Conservation (phyloP, 1,284 basidiomycete species). For the Ustilago trichophora region DNA sequence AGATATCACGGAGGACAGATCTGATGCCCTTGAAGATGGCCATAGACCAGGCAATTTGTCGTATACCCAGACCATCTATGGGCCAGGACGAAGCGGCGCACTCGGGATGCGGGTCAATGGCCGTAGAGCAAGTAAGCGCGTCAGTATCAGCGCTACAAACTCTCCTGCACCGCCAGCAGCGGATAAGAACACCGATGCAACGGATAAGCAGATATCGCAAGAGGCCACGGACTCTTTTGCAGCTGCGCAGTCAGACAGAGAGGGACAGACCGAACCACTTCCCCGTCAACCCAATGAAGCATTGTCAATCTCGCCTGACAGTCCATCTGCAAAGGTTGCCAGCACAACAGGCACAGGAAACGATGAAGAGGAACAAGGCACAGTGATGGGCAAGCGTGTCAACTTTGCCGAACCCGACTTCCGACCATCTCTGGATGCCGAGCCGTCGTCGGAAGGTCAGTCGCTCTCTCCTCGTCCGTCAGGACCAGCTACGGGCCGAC, state of each 20-base stretch:
- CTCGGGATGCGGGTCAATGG: constrained; percentile 57
- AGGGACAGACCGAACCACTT: no score
- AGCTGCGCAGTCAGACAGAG: no score
- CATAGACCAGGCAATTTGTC: constrained; percentile 18
- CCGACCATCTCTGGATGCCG: constrained; percentile 7
- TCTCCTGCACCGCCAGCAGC: constrained; percentile 4
- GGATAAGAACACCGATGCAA: not conserved
- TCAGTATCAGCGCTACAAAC: constrained; percentile 27
- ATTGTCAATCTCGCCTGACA: constrained; percentile 1
- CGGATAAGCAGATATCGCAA: not conserved
- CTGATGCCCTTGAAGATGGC: not conserved
- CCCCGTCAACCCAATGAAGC: not conserved
- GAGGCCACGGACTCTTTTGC: not conserved
- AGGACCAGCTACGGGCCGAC: not conserved
- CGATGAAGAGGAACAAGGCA: not conserved
- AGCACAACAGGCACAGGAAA: not conserved
- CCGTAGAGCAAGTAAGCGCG: constrained; percentile 38
- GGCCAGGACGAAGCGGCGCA: constrained; percentile 48
- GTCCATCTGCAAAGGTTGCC: not conserved
- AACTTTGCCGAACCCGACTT: constrained; percentile 18
- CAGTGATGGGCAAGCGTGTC: constrained; percentile 28
- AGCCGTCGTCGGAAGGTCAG: constrained; percentile 14
- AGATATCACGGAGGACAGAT: not conserved
- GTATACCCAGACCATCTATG: constrained; percentile 59
- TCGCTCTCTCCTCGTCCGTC: constrained; percentile 20